Base-by-base conservation (phyloP, 2,329 filamentous ascomycete species). In the Monilinia polystroma region DNA sequence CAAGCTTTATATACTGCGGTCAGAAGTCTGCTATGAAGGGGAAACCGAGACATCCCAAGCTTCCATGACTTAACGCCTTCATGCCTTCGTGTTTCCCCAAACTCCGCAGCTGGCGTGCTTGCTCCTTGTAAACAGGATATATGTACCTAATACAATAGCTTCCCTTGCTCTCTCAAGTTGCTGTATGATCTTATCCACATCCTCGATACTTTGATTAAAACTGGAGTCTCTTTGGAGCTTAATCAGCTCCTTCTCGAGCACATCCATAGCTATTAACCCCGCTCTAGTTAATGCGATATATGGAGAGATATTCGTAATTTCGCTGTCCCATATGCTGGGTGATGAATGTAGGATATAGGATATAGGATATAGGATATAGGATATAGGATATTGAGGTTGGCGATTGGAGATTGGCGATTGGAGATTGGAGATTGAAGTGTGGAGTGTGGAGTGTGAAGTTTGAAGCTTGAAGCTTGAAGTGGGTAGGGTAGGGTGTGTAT, bases 101-200 rank as follows among this genome's bases (percentile, higher is more conserved):
- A 6, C 23, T 35, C 18, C 57, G 20, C 26, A 5, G 57, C 18
- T 14, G 20, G 41, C 43, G 35, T 59, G 43, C 57, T 49, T 49
- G 43, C 57, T 59, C 23, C 43, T 59, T 49, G 7, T 41, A 43
- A 29, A 29, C 14, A 43, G n/a, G 32, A 43, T 18, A 51, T 66
- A 74, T 80, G 68, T 78, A 92, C 92, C 88, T 72, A 84, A 80
- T 70, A 88, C 88, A 68, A 97, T 89, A 71, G 86, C 83, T 70
- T 92, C 87, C 66, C 92, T 85, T 51, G 93, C 91, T 58, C 83
- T 83, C 70, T 87, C 85, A 38, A 99, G 86, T 67, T 91, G 79
- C 69, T 92, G 86, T 72, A 99, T 92, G 51, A 93, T 90, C 68
- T 86, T 85, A 76, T 98, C 92, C 23, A 96, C 90, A 83, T 96